Percentiles rank a stretch among this genome's conserved stretches.
phyloP scores from a whole-genome alignment of 2,329 filamentous ascomycete genomes.

The Rhynchosporium graminicola region DNA sequence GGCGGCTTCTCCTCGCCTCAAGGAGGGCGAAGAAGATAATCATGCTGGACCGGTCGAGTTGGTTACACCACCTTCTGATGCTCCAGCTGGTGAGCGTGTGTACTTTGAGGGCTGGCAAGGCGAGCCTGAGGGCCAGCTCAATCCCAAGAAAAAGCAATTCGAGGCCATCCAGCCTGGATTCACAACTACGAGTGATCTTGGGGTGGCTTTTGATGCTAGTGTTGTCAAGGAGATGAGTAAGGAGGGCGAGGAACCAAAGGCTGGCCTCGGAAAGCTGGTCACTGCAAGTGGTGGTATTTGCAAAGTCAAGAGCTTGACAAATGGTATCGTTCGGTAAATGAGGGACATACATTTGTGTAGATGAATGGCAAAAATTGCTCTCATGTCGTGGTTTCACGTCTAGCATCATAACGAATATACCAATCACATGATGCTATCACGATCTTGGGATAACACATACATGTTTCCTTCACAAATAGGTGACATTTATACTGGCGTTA shows the following conservation, averaged over 20 bases:
- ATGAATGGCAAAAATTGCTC: background rate
- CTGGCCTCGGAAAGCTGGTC: slow-evolving; percentile 63
- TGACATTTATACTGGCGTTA: too few species aligned
- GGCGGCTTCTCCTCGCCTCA: slow-evolving; percentile 81
- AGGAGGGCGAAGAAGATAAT: slow-evolving; percentile 80
- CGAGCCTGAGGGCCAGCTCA: slow-evolving; percentile 84
- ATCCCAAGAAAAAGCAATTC: slow-evolving; percentile 98
- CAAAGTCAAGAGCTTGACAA: slow-evolving; percentile 78
- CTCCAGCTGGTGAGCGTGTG: slow-evolving; percentile 82
- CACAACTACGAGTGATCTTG: slow-evolving; percentile 77
- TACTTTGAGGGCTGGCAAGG: slow-evolving; percentile 94
- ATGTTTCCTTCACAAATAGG: too few species aligned
- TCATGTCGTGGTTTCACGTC: background rate
- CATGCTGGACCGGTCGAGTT: slow-evolving; percentile 92
- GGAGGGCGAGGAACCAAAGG: slow-evolving; percentile 54
- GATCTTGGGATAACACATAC: background rate
- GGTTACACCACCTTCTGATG: slow-evolving; percentile 76
- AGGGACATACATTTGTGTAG: background rate
- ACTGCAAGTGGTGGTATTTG: slow-evolving; percentile 79
- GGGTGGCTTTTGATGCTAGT: slow-evolving; percentile 82
- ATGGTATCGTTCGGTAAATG: slow-evolving; percentile 75
- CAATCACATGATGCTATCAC: background rate
- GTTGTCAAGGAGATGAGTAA: slow-evolving; percentile 76
- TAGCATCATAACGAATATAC: background rate
- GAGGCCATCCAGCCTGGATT: slow-evolving; percentile 95